Conservation (phyloP, 441 rosid species). For the Aleurites moluccanus region DNA sequence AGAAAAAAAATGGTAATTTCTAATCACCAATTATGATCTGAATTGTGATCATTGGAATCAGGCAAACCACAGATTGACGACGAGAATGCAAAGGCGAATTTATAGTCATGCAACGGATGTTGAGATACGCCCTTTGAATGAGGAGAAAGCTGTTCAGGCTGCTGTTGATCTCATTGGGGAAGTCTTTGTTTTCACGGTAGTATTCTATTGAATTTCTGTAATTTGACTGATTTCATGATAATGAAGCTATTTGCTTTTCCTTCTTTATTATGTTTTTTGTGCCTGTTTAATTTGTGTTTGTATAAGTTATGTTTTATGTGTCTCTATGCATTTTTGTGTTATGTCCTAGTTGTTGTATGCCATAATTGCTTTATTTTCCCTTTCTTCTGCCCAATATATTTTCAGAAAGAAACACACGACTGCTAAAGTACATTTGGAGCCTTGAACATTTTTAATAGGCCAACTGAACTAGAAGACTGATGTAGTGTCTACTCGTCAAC, state of each 20-base stretch:
- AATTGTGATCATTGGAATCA: slow-evolving; percentile 24
- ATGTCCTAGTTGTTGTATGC: neutral
- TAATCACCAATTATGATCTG: neutral
- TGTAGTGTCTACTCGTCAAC: neutral
- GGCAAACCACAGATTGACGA: slow-evolving; percentile 73
- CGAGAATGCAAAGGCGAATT: slow-evolving; percentile 71
- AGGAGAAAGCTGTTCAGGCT: slow-evolving; percentile 93
- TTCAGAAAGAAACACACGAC: neutral
- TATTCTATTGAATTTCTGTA: neutral
- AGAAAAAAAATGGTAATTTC: neutral
- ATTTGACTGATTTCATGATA: neutral
- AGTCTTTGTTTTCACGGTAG: slow-evolving; percentile 80
- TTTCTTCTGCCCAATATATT: neutral
- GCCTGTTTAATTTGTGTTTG: neutral
- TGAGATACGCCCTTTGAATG: slow-evolving; percentile 85
- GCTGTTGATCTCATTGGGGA: slow-evolving; percentile 94
- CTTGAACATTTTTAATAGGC: neutral
- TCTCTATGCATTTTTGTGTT: neutral
- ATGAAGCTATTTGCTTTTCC: neutral
- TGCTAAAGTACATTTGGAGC: neutral
- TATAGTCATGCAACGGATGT: slow-evolving; percentile 76
- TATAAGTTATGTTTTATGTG: neutral
- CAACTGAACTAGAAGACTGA: neutral
- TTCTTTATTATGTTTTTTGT: neutral
- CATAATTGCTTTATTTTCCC: neutral